Conservation (phyloP, 106 monocot genomes). For the Hemerocallis citrina region DNA sequence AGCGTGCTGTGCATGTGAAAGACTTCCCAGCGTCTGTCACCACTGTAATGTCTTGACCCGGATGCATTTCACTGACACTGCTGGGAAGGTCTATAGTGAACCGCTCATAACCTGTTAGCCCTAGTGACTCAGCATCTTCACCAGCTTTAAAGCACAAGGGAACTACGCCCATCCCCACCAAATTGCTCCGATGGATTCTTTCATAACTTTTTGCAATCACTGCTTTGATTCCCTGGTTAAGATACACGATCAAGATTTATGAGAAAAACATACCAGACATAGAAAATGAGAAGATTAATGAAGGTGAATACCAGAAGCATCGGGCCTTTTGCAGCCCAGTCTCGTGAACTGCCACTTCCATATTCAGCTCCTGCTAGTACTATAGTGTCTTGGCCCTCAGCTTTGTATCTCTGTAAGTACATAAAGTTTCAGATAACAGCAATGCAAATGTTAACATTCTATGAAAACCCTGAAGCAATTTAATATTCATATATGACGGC, state of each 20-base stretch:
- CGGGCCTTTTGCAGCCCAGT: conserved; percentile 81
- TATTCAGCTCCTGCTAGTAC: conserved; percentile 72
- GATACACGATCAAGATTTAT: background rate
- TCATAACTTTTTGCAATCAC: conserved; percentile 72
- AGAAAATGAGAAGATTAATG: background rate
- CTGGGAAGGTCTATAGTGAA: conserved; percentile 53
- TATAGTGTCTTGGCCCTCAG: conserved; percentile 48
- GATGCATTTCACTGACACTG: conserved; percentile 35
- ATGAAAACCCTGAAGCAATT: too few relatives aligned
- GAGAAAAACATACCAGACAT: background rate
- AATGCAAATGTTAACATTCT: too few relatives aligned
- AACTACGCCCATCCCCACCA: conserved; percentile 70
- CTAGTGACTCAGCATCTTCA: conserved; percentile 54
- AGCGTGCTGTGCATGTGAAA: conserved; percentile 45
- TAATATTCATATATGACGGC: background rate
- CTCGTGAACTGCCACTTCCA: conserved; percentile 78
- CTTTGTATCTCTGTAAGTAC: conserved; percentile 50
- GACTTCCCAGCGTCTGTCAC: conserved; percentile 42
- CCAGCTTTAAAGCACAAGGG: conserved; percentile 67
- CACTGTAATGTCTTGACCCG: conserved; percentile 57
- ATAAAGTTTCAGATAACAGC: background rate
- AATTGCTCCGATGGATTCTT: conserved; percentile 72
- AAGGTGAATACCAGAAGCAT: conserved; percentile 36
- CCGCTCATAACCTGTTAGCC: conserved; percentile 51
- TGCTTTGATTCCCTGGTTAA: conserved; percentile 57